Evolutionary conservation across 345 rosid species (phyloP).

Genomic region (Camelina laxa): DNA sequence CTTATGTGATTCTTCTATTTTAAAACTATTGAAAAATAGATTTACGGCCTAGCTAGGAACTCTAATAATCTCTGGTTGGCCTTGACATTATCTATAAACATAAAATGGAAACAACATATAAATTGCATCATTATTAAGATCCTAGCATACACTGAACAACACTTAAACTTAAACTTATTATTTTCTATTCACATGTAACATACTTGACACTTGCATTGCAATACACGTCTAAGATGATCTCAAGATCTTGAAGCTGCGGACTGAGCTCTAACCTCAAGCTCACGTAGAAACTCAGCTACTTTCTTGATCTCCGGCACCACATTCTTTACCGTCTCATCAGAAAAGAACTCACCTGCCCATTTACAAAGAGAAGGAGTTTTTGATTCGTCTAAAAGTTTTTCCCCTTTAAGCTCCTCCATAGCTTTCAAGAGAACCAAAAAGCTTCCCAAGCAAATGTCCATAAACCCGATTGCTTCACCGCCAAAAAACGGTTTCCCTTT

Average conservation of each 20-base stretch:
- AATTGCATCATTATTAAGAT: background rate
- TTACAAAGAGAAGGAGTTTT: slow-evolving; percentile 53
- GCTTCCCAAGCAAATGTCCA: slow-evolving; percentile 72
- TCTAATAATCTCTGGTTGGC: background rate
- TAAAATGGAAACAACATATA: background rate
- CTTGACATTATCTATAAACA: background rate
- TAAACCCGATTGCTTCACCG: slow-evolving; percentile 63
- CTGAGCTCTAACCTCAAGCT: slow-evolving; percentile 30
- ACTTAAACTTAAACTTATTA: background rate
- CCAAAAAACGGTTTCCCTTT: slow-evolving; percentile 75
- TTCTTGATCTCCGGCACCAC: slow-evolving; percentile 68
- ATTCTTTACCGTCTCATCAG: slow-evolving; percentile 59
- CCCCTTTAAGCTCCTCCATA: slow-evolving; percentile 42
- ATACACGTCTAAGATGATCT: background rate
- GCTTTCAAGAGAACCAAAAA: slow-evolving; percentile 62
- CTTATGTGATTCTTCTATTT: too few species aligned
- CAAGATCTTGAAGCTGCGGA: slow-evolving; percentile 19
- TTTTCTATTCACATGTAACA: background rate
- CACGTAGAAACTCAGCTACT: slow-evolving; percentile 60
- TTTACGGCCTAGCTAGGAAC: too few species aligned
- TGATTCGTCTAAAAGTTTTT: slow-evolving; percentile 49
- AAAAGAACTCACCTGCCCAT: slow-evolving; percentile 63
- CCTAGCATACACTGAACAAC: background rate
- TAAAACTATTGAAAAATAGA: too few species aligned
- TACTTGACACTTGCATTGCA: background rate